These are phyloP conservation scores for Cordyceps cateniannulata DNA, from an alignment of 2,329 filamentous ascomycete genomes.

Conservation along the genomic window DNA sequence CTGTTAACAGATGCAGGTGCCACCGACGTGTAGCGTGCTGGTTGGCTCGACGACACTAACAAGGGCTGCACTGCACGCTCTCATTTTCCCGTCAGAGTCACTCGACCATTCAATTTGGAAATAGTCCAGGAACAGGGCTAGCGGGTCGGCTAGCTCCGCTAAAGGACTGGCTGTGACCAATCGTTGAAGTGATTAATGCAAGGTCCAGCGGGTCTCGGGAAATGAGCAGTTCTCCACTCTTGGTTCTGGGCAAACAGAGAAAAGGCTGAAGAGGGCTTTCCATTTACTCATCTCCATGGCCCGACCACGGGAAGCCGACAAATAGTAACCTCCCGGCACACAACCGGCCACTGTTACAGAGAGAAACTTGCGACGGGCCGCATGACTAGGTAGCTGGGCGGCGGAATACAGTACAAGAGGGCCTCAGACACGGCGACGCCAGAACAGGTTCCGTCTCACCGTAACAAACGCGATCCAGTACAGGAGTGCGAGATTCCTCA, in stretches of 20 bases:
- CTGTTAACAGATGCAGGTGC: neutral
- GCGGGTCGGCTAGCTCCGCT: neutral
- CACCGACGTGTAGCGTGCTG: neutral
- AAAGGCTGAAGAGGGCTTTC: neutral
- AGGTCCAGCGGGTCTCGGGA: neutral
- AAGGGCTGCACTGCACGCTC: neutral
- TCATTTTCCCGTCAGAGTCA: neutral
- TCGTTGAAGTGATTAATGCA: neutral
- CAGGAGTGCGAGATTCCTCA: neutral
- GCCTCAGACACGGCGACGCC: neutral
- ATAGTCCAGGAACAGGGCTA: slow-evolving; percentile 11
- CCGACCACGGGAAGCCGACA: neutral
- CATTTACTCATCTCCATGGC: neutral
- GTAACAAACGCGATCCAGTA: neutral
- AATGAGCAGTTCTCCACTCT: neutral
- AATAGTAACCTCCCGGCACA: too few species aligned
- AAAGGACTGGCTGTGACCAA: neutral
- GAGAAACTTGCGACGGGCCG: too few species aligned
- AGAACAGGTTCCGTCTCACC: neutral
- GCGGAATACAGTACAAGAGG: neutral
- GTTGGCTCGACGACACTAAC: slow-evolving; percentile 10
- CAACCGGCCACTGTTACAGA: neutral
- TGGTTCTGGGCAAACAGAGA: neutral
- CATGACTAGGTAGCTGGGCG: neutral
- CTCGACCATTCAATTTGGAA: neutral